Percentiles rank a stretch among this genome's conserved stretches.
These are phyloP conservation scores for Nakaseomyces uthaithaninus DNA, from an alignment of 1,139 yeast genomes.

Conservation along the genomic window DNA sequence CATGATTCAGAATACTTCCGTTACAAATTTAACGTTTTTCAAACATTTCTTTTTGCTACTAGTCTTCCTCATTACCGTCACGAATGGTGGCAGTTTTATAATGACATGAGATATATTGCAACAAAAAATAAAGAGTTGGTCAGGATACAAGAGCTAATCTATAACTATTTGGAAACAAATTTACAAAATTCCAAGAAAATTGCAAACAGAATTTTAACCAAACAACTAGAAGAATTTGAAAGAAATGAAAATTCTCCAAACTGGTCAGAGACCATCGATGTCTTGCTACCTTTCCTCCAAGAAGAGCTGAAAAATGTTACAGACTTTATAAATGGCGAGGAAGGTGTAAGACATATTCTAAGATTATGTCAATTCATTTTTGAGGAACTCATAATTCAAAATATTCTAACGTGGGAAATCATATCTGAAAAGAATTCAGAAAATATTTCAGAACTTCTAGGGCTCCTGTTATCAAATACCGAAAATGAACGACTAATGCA, in stretches of 20 bases:
- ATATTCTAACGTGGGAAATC: constrained; percentile 27
- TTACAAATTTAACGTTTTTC: constrained; percentile 27
- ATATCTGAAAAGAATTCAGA: constrained; percentile 30
- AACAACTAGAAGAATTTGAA: constrained; percentile 19
- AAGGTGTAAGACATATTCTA: constrained; percentile 12
- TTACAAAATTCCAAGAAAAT: constrained; percentile 17
- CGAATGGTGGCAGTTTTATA: constrained; percentile 28
- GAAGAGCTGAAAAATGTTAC: constrained; percentile 19
- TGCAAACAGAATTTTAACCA: constrained; percentile 12
- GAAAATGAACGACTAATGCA: constrained; percentile 13
- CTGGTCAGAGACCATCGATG: constrained; percentile 21
- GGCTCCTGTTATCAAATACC: constrained; percentile 19
- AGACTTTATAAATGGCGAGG: constrained; percentile 11
- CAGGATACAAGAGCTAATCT: constrained; percentile 21
- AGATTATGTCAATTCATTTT: constrained; percentile 20
- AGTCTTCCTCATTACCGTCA: constrained; percentile 16
- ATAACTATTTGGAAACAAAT: constrained; percentile 18
- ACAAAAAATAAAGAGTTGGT: constrained; percentile 9
- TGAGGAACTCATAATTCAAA: constrained; percentile 17
- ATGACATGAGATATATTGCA: constrained; percentile 21
- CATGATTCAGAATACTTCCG: constrained; percentile 16
- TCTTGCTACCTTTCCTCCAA: constrained; percentile 21
- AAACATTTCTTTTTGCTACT: constrained; percentile 26
- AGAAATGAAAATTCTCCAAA: constrained; percentile 21
- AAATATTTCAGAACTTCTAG: constrained; percentile 24